A percentile compares a stretch with the other conserved stretches of the same genome.
Evolutionary conservation across 257 asterid species (phyloP).

Genomic region (Forsythia suspensa): DNA sequence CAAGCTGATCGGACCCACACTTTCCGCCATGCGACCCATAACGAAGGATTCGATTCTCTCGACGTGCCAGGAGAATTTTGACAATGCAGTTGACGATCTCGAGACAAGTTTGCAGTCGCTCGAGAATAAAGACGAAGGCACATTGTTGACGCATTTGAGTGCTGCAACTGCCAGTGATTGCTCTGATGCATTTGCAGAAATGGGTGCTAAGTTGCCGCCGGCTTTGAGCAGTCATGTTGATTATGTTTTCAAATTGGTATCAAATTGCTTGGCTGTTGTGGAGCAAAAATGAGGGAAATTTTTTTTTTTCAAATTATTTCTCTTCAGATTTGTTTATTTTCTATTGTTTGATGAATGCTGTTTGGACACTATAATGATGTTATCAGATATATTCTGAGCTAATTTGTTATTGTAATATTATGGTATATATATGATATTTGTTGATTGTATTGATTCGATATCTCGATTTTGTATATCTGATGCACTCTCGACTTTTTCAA

Average conservation of each 20-base stretch:
- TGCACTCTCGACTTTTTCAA: too few relatives aligned
- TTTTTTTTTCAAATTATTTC: neutral
- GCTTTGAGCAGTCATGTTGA: conserved; percentile 7
- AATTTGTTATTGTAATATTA: neutral
- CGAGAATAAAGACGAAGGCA: conserved; percentile 27
- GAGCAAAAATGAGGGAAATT: conserved; percentile 18
- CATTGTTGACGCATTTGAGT: conserved; percentile 33
- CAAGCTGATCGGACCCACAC: conserved; percentile 20
- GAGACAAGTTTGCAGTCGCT: conserved; percentile 23
- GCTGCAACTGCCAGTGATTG: conserved; percentile 34
- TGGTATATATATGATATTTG: neutral
- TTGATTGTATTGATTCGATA: too few relatives aligned
- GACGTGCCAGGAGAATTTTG: conserved; percentile 29
- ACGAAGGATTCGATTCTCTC: conserved; percentile 13
- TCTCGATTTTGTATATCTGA: too few relatives aligned
- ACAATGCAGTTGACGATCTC: conserved; percentile 25
- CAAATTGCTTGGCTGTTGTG: conserved; percentile 43
- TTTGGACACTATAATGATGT: neutral
- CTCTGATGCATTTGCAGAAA: conserved; percentile 31
- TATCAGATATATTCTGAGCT: too few relatives aligned
- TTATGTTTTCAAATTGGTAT: conserved; percentile 26
- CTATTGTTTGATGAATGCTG: neutral
- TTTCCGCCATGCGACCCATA: neutral
- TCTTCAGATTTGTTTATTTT: neutral
- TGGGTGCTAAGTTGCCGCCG: conserved; percentile 20